Percentiles rank a stretch among this genome's conserved stretches.
Evolutionary conservation across 345 rosid species (phyloP).

Genomic region (Eucalyptus curtisii): DNA sequence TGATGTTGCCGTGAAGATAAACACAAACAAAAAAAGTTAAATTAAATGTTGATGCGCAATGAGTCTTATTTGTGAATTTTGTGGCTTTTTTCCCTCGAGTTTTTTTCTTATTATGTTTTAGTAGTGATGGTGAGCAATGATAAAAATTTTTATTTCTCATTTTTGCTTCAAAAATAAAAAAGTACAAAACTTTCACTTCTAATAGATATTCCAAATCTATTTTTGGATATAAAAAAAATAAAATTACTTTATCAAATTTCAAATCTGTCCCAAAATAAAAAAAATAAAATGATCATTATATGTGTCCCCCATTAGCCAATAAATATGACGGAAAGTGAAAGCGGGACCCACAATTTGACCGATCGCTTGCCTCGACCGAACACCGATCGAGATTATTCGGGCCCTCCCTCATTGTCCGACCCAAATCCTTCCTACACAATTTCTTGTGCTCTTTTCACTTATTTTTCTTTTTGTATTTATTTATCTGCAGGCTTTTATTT

Average conservation of each 20-base stretch:
- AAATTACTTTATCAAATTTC: too few relatives aligned
- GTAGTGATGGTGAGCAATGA: too few relatives aligned
- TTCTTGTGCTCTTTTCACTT: too few relatives aligned
- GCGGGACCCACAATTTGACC: not conserved
- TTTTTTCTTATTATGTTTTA: not conserved
- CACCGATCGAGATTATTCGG: not conserved
- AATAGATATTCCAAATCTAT: too few relatives aligned
- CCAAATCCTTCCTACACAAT: not conserved
- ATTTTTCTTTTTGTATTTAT: not conserved
- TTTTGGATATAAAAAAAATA: too few relatives aligned
- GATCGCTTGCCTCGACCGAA: not conserved
- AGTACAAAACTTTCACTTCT: too few relatives aligned
- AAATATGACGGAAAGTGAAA: not conserved
- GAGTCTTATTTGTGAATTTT: not conserved
- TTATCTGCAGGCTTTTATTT: not conserved
- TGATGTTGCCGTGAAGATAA: too few relatives aligned
- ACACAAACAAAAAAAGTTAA: too few relatives aligned
- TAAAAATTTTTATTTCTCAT: fast-evolving
- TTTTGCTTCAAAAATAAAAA: too few relatives aligned
- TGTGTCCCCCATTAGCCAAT: too few relatives aligned
- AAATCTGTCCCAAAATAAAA: not conserved
- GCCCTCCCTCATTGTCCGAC: not conserved
- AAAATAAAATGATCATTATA: too few relatives aligned
- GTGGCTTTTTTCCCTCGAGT: not conserved
- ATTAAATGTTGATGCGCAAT: too few relatives aligned